phyloP scores from a whole-genome alignment of 208 protist species.

The Trichomonas tenax region DNA sequence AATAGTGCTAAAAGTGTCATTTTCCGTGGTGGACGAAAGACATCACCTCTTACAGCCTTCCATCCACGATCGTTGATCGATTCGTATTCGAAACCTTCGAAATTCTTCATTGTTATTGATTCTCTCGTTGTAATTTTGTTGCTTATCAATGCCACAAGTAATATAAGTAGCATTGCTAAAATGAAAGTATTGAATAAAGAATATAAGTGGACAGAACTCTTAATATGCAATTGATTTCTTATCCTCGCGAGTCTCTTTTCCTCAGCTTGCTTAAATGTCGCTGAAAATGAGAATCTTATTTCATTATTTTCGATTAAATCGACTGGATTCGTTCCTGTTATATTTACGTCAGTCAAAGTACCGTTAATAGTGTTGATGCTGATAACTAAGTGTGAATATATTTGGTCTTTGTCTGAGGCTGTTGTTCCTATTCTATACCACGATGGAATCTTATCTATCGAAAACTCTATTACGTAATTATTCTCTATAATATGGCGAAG shows the following conservation, averaged over 20 bases:
- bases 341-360: background rate
- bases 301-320: background rate
- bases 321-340: background rate
- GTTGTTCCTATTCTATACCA: background rate
- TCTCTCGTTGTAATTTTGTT: background rate
- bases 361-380: background rate
- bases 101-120: background rate
- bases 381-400: background rate
- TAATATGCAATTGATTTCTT: background rate
- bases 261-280: background rate
- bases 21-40: conserved; percentile 36
- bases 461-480: background rate
- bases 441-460: background rate
- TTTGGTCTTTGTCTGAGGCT: background rate
- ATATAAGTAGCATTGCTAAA: background rate
- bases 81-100: background rate
- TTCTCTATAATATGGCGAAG: background rate
- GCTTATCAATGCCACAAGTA: background rate
- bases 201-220: background rate
- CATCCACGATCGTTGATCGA: conserved; percentile 32
- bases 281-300: background rate
- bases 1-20: background rate
- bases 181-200: background rate
- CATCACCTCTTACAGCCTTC: conserved; percentile 40
- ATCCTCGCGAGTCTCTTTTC: background rate